Percentiles rank a stretch among this genome's conserved stretches.
Conservation (phyloP, 1,139 yeast genomes). For the Blastobotrys ciferrii region DNA sequence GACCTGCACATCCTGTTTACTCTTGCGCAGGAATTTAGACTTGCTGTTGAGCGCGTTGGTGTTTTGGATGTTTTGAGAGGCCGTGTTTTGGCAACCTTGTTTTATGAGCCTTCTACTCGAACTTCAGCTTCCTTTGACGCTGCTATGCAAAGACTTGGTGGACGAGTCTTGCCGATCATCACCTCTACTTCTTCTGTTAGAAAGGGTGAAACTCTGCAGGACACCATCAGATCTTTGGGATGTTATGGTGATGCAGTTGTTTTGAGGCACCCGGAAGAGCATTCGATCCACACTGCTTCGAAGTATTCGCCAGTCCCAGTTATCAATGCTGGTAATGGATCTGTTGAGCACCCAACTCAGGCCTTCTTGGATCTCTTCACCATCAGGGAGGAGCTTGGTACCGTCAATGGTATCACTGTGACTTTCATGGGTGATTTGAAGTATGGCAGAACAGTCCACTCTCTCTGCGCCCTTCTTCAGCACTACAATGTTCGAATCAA, state of each 20-base stretch:
- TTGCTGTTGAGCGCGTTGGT: conserved; percentile 96
- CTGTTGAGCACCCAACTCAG: conserved; percentile 98
- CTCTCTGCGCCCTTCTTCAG: conserved; percentile 84
- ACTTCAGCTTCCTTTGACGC: conserved; percentile 96
- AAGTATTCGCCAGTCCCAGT: conserved; percentile 96
- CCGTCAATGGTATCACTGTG: conserved; percentile 95
- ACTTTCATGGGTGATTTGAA: conserved; percentile 99
- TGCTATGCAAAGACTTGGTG: conserved; percentile 99
- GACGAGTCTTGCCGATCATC: conserved; percentile 87
- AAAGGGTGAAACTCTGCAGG: conserved; percentile 98
- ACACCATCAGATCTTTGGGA: conserved; percentile 90
- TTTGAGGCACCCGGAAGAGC: conserved; percentile 92
- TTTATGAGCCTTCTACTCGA: conserved; percentile 98
- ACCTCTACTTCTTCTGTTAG: conserved; percentile 87
- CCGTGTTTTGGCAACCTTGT: conserved; percentile 88
- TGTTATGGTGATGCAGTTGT: conserved; percentile 97
- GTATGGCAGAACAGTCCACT: conserved; percentile 98
- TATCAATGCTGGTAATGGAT: conserved; percentile 96
- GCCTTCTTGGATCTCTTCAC: conserved; percentile 97
- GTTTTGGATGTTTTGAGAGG: conserved; percentile 88
- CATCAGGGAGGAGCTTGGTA: conserved; percentile 97
- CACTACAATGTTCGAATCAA: conserved; percentile 93
- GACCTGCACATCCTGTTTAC: conserved; percentile 91
- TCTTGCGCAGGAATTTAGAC: conserved; percentile 96
- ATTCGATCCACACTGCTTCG: conserved; percentile 90